These are phyloP conservation scores for Begonia masoniana DNA, from an alignment of 306 rosid genomes.

Conservation along the genomic window DNA sequence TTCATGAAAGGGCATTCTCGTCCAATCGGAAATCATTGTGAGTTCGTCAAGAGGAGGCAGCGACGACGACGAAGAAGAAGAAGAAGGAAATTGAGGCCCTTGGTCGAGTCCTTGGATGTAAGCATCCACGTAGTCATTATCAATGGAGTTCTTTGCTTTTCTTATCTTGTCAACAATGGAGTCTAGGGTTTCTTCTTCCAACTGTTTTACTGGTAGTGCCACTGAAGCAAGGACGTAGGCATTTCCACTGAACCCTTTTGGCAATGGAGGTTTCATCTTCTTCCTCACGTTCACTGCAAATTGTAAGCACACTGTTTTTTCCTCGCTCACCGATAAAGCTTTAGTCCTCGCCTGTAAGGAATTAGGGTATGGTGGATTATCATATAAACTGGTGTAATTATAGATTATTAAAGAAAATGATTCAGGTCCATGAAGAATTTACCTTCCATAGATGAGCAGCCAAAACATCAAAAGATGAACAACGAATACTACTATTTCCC, in stretches of 20 bases:
- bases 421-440: not conserved
- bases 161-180: conserved; percentile 33
- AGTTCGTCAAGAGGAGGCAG: conserved; percentile 64
- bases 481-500: conserved; percentile 17
- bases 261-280: conserved; percentile 37
- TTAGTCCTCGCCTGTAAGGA: conserved; percentile 38
- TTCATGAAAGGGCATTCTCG: conserved; percentile 63
- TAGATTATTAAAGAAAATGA: not conserved
- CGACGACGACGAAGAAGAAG: conserved; percentile 2
- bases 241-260: conserved; percentile 56
- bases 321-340: conserved; percentile 36
- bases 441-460: conserved; percentile 87
- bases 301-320: conserved; percentile 49
- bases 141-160: conserved; percentile 39
- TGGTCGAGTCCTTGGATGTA: conserved; percentile 37
- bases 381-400: too few relatives aligned
- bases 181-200: conserved; percentile 26
- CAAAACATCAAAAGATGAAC: conserved; percentile 64
- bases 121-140: conserved; percentile 33
- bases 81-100: conserved; percentile 14
- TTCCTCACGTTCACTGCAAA: conserved; percentile 56
- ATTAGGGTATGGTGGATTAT: too few relatives aligned
- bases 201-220: conserved; percentile 27
- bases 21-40: conserved; percentile 71
- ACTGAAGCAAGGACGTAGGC: conserved; percentile 67